Evolutionary conservation across 2,329 filamentous ascomycete genomes (phyloP).

Genomic region (Botrytis paeoniae): DNA sequence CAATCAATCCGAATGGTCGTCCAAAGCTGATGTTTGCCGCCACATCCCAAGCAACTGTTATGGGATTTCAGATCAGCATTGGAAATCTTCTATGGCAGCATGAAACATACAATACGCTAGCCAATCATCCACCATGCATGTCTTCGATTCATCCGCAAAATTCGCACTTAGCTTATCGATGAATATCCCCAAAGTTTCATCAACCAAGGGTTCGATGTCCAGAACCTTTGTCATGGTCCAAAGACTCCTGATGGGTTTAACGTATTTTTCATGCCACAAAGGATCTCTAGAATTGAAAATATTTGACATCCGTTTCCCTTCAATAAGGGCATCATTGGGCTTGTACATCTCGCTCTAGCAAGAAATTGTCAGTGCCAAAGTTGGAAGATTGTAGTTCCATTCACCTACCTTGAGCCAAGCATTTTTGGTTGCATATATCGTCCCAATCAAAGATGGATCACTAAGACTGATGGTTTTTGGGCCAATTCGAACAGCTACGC

Average conservation of each 20-base stretch:
- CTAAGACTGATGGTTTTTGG: conserved; percentile 39
- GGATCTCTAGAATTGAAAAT: background rate
- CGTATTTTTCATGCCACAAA: conserved; percentile 2
- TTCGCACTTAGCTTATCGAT: background rate
- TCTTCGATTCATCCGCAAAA: background rate
- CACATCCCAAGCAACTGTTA: conserved; percentile 6
- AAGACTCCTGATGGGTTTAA: conserved; percentile 1
- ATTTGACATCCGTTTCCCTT: background rate
- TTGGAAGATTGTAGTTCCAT: too few species aligned
- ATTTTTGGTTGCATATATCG: conserved; percentile 44
- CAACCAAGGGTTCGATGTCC: background rate
- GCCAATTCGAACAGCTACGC: conserved; percentile 4
- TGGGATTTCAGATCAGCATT: background rate
- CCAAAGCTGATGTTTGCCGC: conserved; percentile 1
- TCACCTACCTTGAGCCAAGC: conserved; percentile 24
- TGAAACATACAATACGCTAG: background rate
- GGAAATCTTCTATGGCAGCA: background rate
- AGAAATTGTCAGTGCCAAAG: background rate
- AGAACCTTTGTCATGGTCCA: conserved; percentile 5
- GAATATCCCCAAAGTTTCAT: background rate
- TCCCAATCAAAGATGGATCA: conserved; percentile 39
- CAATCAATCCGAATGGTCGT: conserved; percentile 8
- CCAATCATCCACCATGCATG: conserved; percentile 9
- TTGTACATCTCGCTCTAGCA: conserved; percentile 2
- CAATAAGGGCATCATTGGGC: background rate